Base-by-base conservation (phyloP, 768 basidiomycete species). In the Leccinum pellstonianum region DNA sequence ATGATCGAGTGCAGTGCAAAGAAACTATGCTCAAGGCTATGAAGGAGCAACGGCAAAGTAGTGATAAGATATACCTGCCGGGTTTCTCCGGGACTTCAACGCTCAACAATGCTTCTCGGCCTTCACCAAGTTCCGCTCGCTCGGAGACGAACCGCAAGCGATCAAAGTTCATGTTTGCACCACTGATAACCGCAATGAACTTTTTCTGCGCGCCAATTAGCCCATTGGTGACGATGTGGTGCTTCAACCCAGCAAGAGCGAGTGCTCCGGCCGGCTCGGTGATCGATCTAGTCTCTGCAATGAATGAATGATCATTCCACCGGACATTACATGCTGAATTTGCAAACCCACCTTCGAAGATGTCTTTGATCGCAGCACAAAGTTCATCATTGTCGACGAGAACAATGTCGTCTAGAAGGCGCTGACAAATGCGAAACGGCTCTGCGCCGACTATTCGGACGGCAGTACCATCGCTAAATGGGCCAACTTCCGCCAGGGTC, bases 101-200 rank as follows among this genome's bases (percentile, higher is more conserved):
- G 67, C 91, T 91, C 64, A 98, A 81, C 50, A 98, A 80, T 0
- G 91, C 97, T 76, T 99, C 97, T 55, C 90, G 83, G 11, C 96
- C 90, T 75, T 99, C 97, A 62, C 97, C 97, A 19, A 98, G 81
- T 73, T 98, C 95, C 3, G 97, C 97, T 58, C 97, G 94, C 73
- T 99, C 97, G 19, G 97, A 91, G n/a, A 99, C 95, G 71, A 98
- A 99, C 10, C 97, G 86, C 50, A 99, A 75, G 47, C 96, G 86
- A 69, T 94, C 92, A 75, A 99, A 99, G 77, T 99, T 98, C 93
- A 99, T 97, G 76, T 99, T 98, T 17, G 96, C 97, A 21, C 97
- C 97, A 68, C 93, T 95, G 63, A 98, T 78, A 55, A 98, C 86
- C 5, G 85, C 95, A 31, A 98, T 95, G 64, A 95, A 97, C 58